A percentile compares a stretch with the other conserved stretches of the same genome.
These are phyloP conservation scores for Nakaseomyces kungkrabaensis DNA, from an alignment of 1,139 yeast species.

Conservation along the genomic window DNA sequence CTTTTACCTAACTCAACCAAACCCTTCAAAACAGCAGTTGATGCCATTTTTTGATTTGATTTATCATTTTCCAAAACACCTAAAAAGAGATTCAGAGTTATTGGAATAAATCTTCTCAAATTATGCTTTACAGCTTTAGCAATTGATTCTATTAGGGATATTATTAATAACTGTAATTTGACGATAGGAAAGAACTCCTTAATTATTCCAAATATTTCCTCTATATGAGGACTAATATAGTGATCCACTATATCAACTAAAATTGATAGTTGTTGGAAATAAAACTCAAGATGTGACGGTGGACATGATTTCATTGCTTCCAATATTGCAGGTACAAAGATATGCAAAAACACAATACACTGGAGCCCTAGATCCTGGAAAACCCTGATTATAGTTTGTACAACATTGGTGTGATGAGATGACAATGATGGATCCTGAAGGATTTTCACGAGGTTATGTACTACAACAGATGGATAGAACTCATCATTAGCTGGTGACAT, in stretches of 20 bases:
- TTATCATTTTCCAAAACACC: slow-evolving; percentile 73
- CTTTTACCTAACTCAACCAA: slow-evolving; percentile 84
- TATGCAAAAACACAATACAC: slow-evolving; percentile 78
- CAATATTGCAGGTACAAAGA: slow-evolving; percentile 80
- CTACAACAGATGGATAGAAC: slow-evolving; percentile 91
- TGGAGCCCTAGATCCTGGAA: slow-evolving; percentile 81
- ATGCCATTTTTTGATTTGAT: slow-evolving; percentile 51
- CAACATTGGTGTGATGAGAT: slow-evolving; percentile 80
- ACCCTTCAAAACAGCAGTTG: slow-evolving; percentile 70
- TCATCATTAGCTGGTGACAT: slow-evolving; percentile 91
- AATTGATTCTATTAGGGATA: slow-evolving; percentile 72
- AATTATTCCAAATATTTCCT: slow-evolving; percentile 66
- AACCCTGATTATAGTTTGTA: slow-evolving; percentile 84
- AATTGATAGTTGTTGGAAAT: slow-evolving; percentile 80
- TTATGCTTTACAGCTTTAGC: slow-evolving; percentile 87
- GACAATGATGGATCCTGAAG: slow-evolving; percentile 77
- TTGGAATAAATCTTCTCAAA: slow-evolving; percentile 74
- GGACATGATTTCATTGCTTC: slow-evolving; percentile 81
- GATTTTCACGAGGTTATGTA: slow-evolving; percentile 71
- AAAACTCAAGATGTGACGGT: slow-evolving; percentile 72
- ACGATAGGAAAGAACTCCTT: slow-evolving; percentile 63
- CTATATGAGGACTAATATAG: slow-evolving; percentile 75
- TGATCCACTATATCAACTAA: slow-evolving; percentile 77
- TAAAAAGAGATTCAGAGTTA: slow-evolving; percentile 63
- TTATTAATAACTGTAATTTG: slow-evolving; percentile 67